A percentile compares a stretch with the other conserved stretches of the same genome.
Evolutionary conservation across 208 protist genomes (phyloP).

Genomic region (Angomonas ambiguus): DNA sequence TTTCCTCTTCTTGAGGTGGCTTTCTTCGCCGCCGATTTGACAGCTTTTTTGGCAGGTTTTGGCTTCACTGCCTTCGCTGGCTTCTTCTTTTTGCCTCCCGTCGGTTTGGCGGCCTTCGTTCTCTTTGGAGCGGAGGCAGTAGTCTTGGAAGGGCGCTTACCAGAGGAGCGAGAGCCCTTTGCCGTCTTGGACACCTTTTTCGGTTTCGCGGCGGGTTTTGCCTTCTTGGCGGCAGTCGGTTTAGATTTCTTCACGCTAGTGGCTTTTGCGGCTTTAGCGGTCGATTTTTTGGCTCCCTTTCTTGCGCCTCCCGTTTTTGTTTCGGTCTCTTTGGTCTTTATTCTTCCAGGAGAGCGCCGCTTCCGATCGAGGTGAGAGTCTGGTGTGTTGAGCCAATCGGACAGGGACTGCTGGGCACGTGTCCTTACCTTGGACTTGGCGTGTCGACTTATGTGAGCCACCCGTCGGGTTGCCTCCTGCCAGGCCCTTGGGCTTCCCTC

Average conservation of each 20-base stretch:
- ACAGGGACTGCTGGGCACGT: constrained; percentile 48
- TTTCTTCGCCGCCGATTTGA: constrained; percentile 37
- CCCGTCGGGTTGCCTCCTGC: constrained; percentile 49
- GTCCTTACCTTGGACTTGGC: constrained; percentile 36
- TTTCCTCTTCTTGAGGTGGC: constrained; percentile 17
- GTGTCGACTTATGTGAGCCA: constrained; percentile 47
- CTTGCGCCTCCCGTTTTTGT: constrained; percentile 12
- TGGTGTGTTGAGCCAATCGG: constrained; percentile 75
- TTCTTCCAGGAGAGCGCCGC: neutral
- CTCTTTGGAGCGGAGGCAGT: constrained; percentile 12
- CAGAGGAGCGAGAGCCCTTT: neutral
- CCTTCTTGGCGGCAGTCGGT: constrained; percentile 1
- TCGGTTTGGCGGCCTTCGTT: constrained; percentile 11
- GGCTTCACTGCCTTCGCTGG: constrained; percentile 13
- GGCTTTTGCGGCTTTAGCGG: constrained; percentile 11
- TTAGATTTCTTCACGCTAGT: constrained; percentile 5
- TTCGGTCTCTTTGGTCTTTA: constrained; percentile 6
- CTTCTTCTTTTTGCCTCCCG: constrained; percentile 8
- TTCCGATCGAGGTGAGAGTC: constrained; percentile 18
- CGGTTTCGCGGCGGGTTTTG: constrained; percentile 8
- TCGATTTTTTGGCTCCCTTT: constrained; percentile 12
- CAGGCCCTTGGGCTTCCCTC: constrained; percentile 33
- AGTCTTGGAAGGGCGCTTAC: constrained; percentile 25
- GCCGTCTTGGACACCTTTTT: constrained; percentile 9
- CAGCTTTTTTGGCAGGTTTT: constrained; percentile 23